These are phyloP conservation scores for Calophaca sinica DNA, from an alignment of 306 rosid genomes.

Conservation along the genomic window DNA sequence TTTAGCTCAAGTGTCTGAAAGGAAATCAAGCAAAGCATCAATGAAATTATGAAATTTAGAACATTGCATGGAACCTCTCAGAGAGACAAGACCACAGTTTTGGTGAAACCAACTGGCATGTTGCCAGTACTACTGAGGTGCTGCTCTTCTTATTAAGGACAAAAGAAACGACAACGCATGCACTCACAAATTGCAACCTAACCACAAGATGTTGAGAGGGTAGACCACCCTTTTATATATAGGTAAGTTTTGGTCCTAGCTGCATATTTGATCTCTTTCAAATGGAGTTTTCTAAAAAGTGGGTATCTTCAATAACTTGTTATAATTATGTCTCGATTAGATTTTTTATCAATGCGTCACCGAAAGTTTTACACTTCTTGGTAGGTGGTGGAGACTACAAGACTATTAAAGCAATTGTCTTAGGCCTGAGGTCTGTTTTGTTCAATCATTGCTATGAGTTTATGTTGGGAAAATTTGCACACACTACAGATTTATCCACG, in stretches of 20 bases:
- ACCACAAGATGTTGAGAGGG: constrained; percentile 40
- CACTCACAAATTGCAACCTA: constrained; percentile 47
- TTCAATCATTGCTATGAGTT: too few relatives aligned
- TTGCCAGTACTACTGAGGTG: constrained; percentile 26
- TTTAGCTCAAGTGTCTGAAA: too few relatives aligned
- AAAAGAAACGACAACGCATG: constrained; percentile 48
- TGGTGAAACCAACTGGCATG: constrained; percentile 51
- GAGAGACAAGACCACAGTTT: constrained; percentile 48
- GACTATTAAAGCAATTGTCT: too few relatives aligned
- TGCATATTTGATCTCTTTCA: constrained; percentile 5
- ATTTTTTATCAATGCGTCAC: too few relatives aligned
- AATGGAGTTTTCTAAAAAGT: background rate
- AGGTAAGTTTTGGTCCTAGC: background rate
- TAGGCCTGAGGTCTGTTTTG: too few relatives aligned
- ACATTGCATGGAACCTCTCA: background rate
- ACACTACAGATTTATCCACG: too few relatives aligned
- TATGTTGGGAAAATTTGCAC: too few relatives aligned
- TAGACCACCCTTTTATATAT: too few relatives aligned
- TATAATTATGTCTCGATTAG: too few relatives aligned
- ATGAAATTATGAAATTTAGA: constrained; percentile 21
- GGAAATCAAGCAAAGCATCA: too few relatives aligned
- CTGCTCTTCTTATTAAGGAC: constrained; percentile 50
- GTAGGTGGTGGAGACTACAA: too few relatives aligned
- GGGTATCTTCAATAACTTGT: constrained; percentile 9
- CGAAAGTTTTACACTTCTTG: too few relatives aligned